Evolutionary conservation across 495 filamentous ascomycete species (phyloP), one percentile per base, ranked within the genome.

Genomic region (Bryoglossum gracile): DNA sequence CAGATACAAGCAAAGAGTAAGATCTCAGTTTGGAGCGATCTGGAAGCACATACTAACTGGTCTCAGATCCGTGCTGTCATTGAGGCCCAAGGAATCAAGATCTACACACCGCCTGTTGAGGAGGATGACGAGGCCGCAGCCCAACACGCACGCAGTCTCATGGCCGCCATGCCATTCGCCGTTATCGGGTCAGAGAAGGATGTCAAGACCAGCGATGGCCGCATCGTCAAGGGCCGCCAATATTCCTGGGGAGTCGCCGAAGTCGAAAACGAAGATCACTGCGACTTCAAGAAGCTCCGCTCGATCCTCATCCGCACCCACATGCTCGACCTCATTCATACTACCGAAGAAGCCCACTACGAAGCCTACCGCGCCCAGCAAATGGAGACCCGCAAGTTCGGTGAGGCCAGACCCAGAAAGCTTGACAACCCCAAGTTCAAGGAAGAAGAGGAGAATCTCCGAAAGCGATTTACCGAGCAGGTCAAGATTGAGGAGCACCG

Each of bases 401-500:
- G 92, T 67, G 92, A 98, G 75, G 91, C 91, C 35, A 80, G 92
- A 44, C 92, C 92, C 54, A 76, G 89, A 68, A 98, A 98, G 77
- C 77, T 98, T 53, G 92, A 98, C 75, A 98, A 98, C 75, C 92
- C 92, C 68, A 97, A 97, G 78, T 98, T 97, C 82, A 98, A 98
- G 77, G 92, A 98, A 67, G 92, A 98, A 68, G 92, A 98, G 62
- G 92, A 98, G 77, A 87, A 83, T 54, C 77, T 98, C 56, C 82
- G 92, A 66, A 98, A 98, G 84, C 80, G 92, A 53, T 98, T 98
- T 74, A 98, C 92, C 55, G 92, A 98, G 74, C 94, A 98, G 68
- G 92, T 97, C 73, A 98, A 98, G 83, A 86, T 96, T 61, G 92
- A 98, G 75, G 92, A 98, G 71, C 86, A 94, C 70, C 81, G 92